Conservation (phyloP, 176 grass and related monocot genomes). For the Juncus inflexus region DNA sequence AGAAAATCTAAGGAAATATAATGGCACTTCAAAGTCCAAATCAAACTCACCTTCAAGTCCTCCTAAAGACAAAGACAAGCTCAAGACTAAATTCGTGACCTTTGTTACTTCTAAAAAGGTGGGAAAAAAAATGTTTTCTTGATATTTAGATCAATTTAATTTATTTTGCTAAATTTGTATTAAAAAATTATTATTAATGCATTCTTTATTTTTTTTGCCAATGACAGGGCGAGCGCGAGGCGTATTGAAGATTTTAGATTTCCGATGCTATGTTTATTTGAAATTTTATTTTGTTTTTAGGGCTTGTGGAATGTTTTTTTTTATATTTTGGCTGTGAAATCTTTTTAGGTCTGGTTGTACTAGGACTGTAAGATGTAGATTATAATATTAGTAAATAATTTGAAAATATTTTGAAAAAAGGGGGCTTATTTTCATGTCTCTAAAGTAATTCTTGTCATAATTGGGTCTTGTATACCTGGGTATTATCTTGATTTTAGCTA, state of each 20-base stretch:
- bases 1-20: slow-evolving; percentile 53
- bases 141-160: background rate
- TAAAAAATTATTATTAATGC: slow-evolving; percentile 3
- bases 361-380: slow-evolving; percentile 12
- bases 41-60: slow-evolving; percentile 32
- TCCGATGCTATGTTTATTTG: background rate
- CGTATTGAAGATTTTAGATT: slow-evolving; percentile 11
- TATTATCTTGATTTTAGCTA: no score
- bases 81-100: slow-evolving; percentile 55
- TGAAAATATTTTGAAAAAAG: no score
- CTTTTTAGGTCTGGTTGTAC: background rate
- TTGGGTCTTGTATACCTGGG: no score
- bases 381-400: slow-evolving; percentile 9
- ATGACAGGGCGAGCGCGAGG: slow-evolving; percentile 28
- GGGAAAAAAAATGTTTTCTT: background rate
- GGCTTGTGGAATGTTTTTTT: background rate
- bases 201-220: background rate
- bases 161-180: background rate
- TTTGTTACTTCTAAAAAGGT: slow-evolving; percentile 60
- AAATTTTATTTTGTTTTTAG: slow-evolving; percentile 15
- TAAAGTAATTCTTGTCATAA: no score
- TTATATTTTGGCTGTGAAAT: background rate
- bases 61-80: slow-evolving; percentile 56
- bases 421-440: no score
- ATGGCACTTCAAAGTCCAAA: slow-evolving; percentile 22